Conservation (phyloP, 352 stramenopile genomes). For the Pythium volutum region DNA sequence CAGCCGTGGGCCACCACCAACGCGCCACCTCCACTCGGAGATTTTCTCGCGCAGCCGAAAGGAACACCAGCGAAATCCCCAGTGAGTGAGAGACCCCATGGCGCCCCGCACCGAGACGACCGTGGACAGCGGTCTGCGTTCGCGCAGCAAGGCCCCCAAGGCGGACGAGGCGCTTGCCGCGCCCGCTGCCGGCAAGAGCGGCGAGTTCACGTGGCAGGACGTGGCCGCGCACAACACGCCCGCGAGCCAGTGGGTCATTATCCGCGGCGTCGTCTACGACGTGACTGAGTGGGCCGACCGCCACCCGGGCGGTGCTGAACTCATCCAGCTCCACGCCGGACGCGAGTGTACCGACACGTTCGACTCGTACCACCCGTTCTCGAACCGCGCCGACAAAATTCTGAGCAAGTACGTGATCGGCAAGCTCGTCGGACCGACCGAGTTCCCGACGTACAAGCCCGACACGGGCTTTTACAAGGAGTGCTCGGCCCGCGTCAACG, state of each 20-base stretch:
- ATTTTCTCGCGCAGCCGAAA: slow-evolving; percentile 1
- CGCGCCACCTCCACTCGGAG: slow-evolving; percentile 13
- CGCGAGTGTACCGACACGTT: slow-evolving; percentile 89
- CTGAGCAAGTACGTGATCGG: slow-evolving; percentile 86
- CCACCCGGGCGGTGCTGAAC: slow-evolving; percentile 79
- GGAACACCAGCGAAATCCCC: slow-evolving; percentile 11
- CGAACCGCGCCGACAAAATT: slow-evolving; percentile 75
- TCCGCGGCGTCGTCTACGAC: slow-evolving; percentile 92
- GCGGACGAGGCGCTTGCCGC: slow-evolving; percentile 15
- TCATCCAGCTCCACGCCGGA: slow-evolving; percentile 76
- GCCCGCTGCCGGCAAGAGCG: slow-evolving; percentile 18
- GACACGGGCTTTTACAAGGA: slow-evolving; percentile 92
- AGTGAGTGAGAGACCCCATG: slow-evolving; percentile 3
- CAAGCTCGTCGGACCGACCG: slow-evolving; percentile 63
- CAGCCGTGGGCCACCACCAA: background rate
- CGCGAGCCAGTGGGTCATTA: slow-evolving; percentile 96
- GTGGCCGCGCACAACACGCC: slow-evolving; percentile 95
- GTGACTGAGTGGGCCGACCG: slow-evolving; percentile 85
- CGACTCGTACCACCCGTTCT: slow-evolving; percentile 90
- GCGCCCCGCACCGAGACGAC: slow-evolving; percentile 23
- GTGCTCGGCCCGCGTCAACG: slow-evolving; percentile 70
- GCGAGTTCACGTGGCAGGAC: slow-evolving; percentile 91
- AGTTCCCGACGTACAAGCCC: slow-evolving; percentile 90
- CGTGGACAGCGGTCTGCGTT: slow-evolving; percentile 36
- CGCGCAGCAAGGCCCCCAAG: slow-evolving; percentile 44